A percentile compares a stretch with the other conserved stretches of the same genome.
These are phyloP conservation scores for Paecilomyces niveus DNA, from an alignment of 2,329 filamentous ascomycete species.

Conservation along the genomic window DNA sequence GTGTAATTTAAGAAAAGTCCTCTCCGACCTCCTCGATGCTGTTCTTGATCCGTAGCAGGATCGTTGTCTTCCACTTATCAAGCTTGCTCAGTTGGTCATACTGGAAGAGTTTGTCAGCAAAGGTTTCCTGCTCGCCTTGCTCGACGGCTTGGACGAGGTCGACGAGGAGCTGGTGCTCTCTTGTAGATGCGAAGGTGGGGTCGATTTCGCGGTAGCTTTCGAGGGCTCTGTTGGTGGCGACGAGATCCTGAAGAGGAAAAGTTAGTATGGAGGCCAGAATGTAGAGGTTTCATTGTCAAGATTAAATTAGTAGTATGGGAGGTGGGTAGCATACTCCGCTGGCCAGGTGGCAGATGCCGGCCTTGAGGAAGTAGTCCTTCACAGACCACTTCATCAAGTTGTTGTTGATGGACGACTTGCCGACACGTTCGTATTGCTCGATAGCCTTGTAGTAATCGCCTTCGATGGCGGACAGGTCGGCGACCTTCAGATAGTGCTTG, in stretches of 20 bases:
- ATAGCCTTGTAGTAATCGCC: constrained; percentile 80
- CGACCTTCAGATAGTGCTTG: constrained; percentile 88
- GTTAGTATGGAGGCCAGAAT: constrained; percentile 1
- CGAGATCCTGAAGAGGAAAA: constrained; percentile 51
- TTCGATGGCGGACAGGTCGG: constrained; percentile 75
- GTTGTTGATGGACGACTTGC: constrained; percentile 70
- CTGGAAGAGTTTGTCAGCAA: constrained; percentile 78
- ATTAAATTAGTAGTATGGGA: neutral
- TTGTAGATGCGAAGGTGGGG: constrained; percentile 65
- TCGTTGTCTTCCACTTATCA: constrained; percentile 93
- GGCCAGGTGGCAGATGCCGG: constrained; percentile 80
- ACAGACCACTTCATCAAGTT: constrained; percentile 91
- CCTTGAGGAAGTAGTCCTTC: constrained; percentile 93
- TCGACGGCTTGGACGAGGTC: constrained; percentile 73
- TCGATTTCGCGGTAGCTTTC: constrained; percentile 77
- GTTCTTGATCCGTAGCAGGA: constrained; percentile 76
- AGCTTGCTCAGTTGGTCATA: constrained; percentile 89
- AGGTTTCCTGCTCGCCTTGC: constrained; percentile 70
- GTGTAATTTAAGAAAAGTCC: constrained; percentile 54
- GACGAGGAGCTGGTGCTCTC: constrained; percentile 73
- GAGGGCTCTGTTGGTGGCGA: constrained; percentile 71
- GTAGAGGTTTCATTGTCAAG: too few species aligned
- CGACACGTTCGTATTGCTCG: constrained; percentile 76
- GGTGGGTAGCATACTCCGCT: constrained; percentile 36
- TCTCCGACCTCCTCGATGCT: constrained; percentile 65